phyloP scores from a whole-genome alignment of 2,329 filamentous ascomycete genomes.

The Grosmannia penicillata region DNA sequence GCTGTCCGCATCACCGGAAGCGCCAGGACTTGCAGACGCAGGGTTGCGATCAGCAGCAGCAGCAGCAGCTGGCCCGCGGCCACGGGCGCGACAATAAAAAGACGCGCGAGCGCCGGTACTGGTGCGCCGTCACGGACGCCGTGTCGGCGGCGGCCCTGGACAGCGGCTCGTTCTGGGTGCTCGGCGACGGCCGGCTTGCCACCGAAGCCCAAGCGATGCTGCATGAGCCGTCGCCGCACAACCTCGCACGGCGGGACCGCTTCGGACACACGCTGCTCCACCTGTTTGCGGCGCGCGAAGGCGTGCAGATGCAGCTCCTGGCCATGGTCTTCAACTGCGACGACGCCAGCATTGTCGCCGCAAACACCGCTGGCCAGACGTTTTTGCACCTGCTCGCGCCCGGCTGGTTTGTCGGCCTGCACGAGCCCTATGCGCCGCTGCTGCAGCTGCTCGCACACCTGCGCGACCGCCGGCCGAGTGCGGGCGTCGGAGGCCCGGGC shows the following conservation, averaged over 20 bases:
- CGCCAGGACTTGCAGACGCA: conserved; percentile 1
- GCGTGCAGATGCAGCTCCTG: conserved; percentile 15
- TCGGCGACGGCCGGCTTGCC: conserved; percentile 16
- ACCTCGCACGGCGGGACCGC: conserved; percentile 20
- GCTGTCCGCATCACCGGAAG: conserved; percentile 8
- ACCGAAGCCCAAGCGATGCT: conserved; percentile 12
- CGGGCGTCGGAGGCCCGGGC: background rate
- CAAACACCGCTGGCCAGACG: conserved; percentile 32
- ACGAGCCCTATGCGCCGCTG: conserved; percentile 12
- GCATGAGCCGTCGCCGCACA: conserved; percentile 8
- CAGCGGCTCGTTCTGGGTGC: conserved; percentile 14
- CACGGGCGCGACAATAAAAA: background rate
- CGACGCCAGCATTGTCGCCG: conserved; percentile 11
- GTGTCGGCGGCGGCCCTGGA: conserved; percentile 7
- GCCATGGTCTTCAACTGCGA: conserved; percentile 11
- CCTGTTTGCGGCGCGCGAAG: conserved; percentile 25
- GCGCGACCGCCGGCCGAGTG: conserved; percentile 7
- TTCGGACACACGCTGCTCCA: conserved; percentile 35
- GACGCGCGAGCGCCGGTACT: conserved; percentile 13
- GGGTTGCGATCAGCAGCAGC: background rate
- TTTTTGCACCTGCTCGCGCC: conserved; percentile 29
- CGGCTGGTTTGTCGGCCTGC: conserved; percentile 18
- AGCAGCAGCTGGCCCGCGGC: conserved; percentile 1
- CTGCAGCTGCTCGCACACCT: conserved; percentile 16
- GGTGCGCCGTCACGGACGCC: conserved; percentile 18